Base-by-base conservation (phyloP, 176 grass and related monocot species). In the Pharus latifolius region DNA sequence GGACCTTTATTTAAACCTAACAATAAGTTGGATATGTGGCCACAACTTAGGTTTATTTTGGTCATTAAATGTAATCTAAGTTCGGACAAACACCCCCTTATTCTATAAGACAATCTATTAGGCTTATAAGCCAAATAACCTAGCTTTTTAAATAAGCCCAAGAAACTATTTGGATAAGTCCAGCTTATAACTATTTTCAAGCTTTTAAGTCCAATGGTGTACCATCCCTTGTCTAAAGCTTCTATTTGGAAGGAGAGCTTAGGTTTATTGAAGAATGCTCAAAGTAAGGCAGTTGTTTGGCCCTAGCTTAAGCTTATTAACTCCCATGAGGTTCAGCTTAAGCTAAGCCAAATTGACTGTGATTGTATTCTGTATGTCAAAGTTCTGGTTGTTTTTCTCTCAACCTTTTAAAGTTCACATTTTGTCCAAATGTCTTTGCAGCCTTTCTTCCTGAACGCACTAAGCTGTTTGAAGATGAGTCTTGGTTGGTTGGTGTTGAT, bases 401-500 rank as follows among this genome's bases (percentile, higher is more conserved):
- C 31, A 17, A 56, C 6, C 62, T 76, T 76, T 46, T 66, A 13
- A 58, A 29, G 43, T 50, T 80, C 26, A 67, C 42, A 18, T 42
- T 73, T 63, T 67, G 0, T 60, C 19, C 4, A 12, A 59, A 45
- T 73, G 46, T 67, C 40, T 65, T 38, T 84, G 67, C 77, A 91
- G 88, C 47, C 33, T 69, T 59, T 75, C 77, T 88, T 81, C 63
- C 49, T 64, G 47, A 62, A 63, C 43, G 55, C 20, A 51, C 60
- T 17, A 61, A 81, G 69, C 38, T 82, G 14, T 66, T 65, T 67
- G 65, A 63, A 58, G 77, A 81, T 78, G 81, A 78, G 41, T 30
- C 65, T 59, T 76, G 13, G 33, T 80, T 85, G 66, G 67, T 58
- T 78, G 33, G 46, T 67, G 65, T 56, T 61, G 62, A 48, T 53